Conservation (phyloP, 2,329 filamentous ascomycete species). For the Fragosphaeria purpurea region DNA sequence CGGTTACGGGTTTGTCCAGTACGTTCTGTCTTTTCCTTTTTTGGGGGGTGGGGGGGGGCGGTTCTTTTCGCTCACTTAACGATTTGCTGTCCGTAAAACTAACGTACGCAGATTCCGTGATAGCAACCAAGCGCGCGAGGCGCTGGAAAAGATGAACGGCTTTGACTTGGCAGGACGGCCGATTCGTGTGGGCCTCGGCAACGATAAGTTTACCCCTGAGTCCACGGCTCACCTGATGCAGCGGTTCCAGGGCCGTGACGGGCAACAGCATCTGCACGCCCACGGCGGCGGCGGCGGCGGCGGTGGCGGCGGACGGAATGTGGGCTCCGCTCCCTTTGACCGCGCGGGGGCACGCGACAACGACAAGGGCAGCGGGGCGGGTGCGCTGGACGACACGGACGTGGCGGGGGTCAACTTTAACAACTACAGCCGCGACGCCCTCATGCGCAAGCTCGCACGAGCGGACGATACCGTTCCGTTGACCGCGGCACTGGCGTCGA, state of each 20-base stretch:
- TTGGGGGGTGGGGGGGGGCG: no score
- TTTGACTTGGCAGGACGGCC: constrained; percentile 96
- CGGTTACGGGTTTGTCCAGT: constrained; percentile 99
- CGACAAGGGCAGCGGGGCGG: constrained; percentile 84
- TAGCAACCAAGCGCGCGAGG: constrained; percentile 82
- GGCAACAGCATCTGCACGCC: constrained; percentile 33
- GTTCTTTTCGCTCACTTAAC: constrained; percentile 87
- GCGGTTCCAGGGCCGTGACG: constrained; percentile 73
- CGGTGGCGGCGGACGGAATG: constrained; percentile 57
- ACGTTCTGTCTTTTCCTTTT: constrained; percentile 31
- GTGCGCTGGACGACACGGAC: constrained; percentile 93
- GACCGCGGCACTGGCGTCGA: neutral
- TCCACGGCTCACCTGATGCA: constrained; percentile 87
- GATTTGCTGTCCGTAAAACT: neutral
- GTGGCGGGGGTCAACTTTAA: constrained; percentile 98
- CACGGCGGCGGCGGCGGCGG: constrained; percentile 65
- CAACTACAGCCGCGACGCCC: constrained; percentile 95
- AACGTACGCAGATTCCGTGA: constrained; percentile 62
- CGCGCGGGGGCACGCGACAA: constrained; percentile 80
- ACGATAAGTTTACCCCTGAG: constrained; percentile 99
- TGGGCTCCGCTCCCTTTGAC: constrained; percentile 57
- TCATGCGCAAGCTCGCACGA: constrained; percentile 97
- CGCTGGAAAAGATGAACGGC: constrained; percentile 97
- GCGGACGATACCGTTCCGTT: constrained; percentile 56
- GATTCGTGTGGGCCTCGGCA: constrained; percentile 96